phyloP scores from a whole-genome alignment of 108 stramenopile species.

The Nitzschia putrida region DNA sequence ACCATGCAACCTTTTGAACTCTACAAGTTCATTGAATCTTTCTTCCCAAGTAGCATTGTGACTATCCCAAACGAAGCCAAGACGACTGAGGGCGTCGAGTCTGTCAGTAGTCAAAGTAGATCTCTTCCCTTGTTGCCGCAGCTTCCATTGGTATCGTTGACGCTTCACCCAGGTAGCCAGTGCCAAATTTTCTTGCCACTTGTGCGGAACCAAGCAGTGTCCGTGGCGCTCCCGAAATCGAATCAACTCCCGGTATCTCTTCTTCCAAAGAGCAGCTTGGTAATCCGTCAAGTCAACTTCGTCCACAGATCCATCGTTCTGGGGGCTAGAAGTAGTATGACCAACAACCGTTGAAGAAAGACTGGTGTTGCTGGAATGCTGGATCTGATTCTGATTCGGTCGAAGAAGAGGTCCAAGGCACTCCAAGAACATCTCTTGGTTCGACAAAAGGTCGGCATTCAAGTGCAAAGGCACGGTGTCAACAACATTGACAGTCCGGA shows the following conservation, averaged over 20 bases:
- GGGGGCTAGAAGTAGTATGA: no score
- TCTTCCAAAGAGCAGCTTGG: constrained; percentile 26
- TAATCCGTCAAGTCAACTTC: constrained; percentile 16
- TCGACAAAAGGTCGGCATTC: not conserved
- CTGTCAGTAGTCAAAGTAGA: constrained; percentile 19
- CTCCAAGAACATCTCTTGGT: constrained; percentile 7
- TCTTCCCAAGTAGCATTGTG: constrained; percentile 37
- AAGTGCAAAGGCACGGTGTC: not conserved
- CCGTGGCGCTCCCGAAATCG: constrained; percentile 9
- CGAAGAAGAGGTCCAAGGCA: constrained; percentile 5
- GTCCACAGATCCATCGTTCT: not conserved
- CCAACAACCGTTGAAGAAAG: no score
- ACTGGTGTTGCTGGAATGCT: not conserved
- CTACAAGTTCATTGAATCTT: constrained; percentile 25
- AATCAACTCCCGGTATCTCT: constrained; percentile 7
- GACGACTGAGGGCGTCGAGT: not conserved
- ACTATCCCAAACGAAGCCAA: constrained; percentile 43
- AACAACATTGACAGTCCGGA: constrained; percentile 2
- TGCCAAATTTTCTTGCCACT: constrained; percentile 21
- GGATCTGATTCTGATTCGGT: not conserved
- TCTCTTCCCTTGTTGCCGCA: constrained; percentile 32
- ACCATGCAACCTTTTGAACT: constrained; percentile 32
- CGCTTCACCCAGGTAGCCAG: constrained; percentile 24
- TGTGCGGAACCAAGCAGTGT: constrained; percentile 26
- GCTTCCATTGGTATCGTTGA: constrained; percentile 27